These are phyloP conservation scores for Lanzia echinophila DNA, from an alignment of 2,329 filamentous ascomycete genomes.

Conservation along the genomic window DNA sequence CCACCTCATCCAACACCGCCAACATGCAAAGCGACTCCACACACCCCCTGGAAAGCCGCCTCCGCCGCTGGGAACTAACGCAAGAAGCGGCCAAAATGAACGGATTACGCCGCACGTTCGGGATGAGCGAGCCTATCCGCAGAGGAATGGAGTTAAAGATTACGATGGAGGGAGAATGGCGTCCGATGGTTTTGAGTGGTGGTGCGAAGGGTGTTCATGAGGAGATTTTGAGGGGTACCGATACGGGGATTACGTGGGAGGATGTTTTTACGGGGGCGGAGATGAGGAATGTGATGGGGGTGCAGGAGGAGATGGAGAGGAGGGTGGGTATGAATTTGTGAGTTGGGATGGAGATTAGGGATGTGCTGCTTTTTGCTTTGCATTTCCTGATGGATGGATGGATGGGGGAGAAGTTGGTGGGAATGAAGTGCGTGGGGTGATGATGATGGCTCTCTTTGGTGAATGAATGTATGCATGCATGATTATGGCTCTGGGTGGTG, in stretches of 20 bases:
- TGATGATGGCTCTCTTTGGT: not conserved
- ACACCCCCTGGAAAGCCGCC: conserved; percentile 88
- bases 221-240: conserved; percentile 78
- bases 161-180: conserved; percentile 71
- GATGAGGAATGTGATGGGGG: conserved; percentile 58
- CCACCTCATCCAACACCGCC: conserved; percentile 36
- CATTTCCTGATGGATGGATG: conserved; percentile 6
- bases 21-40: conserved; percentile 43
- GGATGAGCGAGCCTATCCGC: conserved; percentile 85
- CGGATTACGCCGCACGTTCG: conserved; percentile 77
- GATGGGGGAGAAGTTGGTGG: not conserved
- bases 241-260: conserved; percentile 80
- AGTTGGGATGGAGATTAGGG: conserved; percentile 13
- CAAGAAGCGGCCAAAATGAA: conserved; percentile 87
- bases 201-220: conserved; percentile 59
- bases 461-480: not conserved
- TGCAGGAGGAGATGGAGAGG: conserved; percentile 92
- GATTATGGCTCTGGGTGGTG: not conserved
- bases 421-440: not conserved
- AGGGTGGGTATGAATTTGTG: conserved; percentile 67
- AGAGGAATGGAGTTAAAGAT: conserved; percentile 95
- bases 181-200: conserved; percentile 60
- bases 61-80: conserved; percentile 83
- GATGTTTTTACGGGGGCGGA: conserved; percentile 84
- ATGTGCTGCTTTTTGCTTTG: too few relatives aligned